phyloP scores from a whole-genome alignment of 1,139 yeast species.

The Geotrichum candidum region DNA sequence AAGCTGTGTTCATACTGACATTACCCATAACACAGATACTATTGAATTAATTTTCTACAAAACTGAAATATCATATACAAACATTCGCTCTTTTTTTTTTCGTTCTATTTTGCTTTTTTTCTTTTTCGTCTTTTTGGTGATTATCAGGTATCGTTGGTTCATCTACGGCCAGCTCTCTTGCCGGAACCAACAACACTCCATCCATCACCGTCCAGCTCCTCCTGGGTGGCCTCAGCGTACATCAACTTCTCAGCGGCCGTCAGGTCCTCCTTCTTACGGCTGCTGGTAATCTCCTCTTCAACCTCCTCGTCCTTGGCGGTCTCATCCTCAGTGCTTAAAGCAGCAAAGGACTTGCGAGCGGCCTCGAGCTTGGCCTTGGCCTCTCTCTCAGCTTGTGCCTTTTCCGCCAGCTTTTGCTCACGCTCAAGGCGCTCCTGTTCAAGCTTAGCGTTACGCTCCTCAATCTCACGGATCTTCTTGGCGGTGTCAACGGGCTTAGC shows the following conservation, averaged over 20 bases:
- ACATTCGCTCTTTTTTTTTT: neutral
- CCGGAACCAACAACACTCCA: conserved; percentile 60
- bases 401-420: conserved; percentile 18
- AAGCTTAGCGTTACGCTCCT: conserved; percentile 26
- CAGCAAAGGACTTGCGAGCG: conserved; percentile 44
- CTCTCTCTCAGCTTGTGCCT: conserved; percentile 20
- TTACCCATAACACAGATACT: neutral
- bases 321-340: conserved; percentile 61
- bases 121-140: neutral
- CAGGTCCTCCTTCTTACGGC: conserved; percentile 28
- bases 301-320: conserved; percentile 45
- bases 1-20: neutral
- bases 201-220: conserved; percentile 46
- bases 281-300: conserved; percentile 25
- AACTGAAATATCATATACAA: neutral
- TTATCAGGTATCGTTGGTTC: neutral
- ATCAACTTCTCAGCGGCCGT: conserved; percentile 38
- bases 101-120: neutral
- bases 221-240: conserved; percentile 37
- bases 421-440: conserved; percentile 28
- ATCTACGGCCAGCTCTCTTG: conserved; percentile 19
- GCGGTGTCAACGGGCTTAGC: conserved; percentile 40
- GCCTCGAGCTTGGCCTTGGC: conserved; percentile 19
- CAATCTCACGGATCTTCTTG: conserved; percentile 29
- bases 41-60: neutral